phyloP scores from a whole-genome alignment of 768 basidiomycete genomes.

The Phylloporus rhodoxanthus region DNA sequence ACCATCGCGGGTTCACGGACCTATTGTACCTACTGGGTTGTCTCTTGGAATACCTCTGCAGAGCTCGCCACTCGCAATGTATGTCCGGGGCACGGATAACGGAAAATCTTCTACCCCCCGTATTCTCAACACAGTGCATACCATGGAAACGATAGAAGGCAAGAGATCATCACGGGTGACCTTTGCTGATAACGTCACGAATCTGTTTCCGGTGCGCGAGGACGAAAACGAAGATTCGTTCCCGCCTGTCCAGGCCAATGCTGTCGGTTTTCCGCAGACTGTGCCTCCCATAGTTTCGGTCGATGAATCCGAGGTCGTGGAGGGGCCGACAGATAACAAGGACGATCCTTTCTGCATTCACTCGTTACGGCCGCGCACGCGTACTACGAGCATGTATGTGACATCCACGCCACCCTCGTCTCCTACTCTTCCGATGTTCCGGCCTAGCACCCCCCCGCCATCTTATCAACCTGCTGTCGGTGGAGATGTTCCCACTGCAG shows the following conservation, averaged over 20 bases:
- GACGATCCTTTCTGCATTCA: constrained; percentile 24
- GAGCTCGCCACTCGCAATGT: constrained; percentile 45
- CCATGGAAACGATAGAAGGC: constrained; percentile 8
- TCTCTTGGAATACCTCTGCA: constrained; percentile 46
- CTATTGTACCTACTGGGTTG: constrained; percentile 32
- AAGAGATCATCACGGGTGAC: constrained; percentile 17
- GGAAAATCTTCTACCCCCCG: constrained; percentile 20
- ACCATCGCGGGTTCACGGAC: constrained; percentile 7
- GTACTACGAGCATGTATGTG: constrained; percentile 28
- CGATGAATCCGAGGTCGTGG: background rate
- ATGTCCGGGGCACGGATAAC: constrained; percentile 37
- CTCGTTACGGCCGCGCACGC: constrained; percentile 20
- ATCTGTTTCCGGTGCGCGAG: constrained; percentile 28
- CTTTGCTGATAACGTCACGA: constrained; percentile 16
- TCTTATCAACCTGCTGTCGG: constrained; percentile 16
- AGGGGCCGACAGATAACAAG: constrained; percentile 8
- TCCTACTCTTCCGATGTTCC: constrained; percentile 18
- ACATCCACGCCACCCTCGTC: constrained; percentile 2
- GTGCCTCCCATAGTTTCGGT: background rate
- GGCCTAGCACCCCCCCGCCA: constrained; percentile 23
- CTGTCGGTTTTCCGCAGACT: constrained; percentile 21
- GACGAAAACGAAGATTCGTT: constrained; percentile 34
- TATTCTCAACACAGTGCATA: constrained; percentile 12
- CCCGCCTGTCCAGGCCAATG: constrained; percentile 6
- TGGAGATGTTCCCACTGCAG: background rate